Percentiles rank a stretch among this genome's conserved stretches.
Conservation (phyloP, 2,329 filamentous ascomycete species). For the Aspergillus sp. region DNA sequence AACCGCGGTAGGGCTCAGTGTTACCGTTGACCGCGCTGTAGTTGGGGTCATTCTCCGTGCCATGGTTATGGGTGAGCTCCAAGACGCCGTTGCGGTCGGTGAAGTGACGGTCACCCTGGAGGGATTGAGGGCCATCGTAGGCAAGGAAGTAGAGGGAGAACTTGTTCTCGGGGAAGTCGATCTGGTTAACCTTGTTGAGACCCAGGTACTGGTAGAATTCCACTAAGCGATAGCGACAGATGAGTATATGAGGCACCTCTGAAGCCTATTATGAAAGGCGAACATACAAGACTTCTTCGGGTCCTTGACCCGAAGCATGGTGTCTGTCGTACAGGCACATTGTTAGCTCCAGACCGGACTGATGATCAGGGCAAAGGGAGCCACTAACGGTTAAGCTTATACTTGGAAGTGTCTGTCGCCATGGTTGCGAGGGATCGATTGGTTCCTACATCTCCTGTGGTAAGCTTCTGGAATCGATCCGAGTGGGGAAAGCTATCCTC, state of each 20-base stretch:
- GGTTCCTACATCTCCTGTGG: slow-evolving; percentile 22
- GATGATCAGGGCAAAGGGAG: not conserved
- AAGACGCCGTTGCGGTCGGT: slow-evolving; percentile 85
- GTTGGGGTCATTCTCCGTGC: slow-evolving; percentile 79
- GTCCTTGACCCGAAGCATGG: slow-evolving; percentile 91
- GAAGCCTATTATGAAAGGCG: not conserved
- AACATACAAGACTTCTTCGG: slow-evolving; percentile 71
- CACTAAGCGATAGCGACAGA: slow-evolving; percentile 54
- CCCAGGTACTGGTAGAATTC: slow-evolving; percentile 95
- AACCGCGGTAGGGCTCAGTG: slow-evolving; percentile 78
- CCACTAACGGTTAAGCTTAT: slow-evolving; percentile 65
- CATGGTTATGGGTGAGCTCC: slow-evolving; percentile 82
- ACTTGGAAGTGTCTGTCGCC: slow-evolving; percentile 61
- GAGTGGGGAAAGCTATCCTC: slow-evolving; percentile 1
- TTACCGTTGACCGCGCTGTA: slow-evolving; percentile 89
- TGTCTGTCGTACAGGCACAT: slow-evolving; percentile 34
- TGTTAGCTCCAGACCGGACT: slow-evolving; percentile 16
- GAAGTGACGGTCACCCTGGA: slow-evolving; percentile 73
- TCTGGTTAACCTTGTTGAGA: slow-evolving; percentile 78
- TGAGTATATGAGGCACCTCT: not conserved
- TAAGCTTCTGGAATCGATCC: slow-evolving; percentile 8
- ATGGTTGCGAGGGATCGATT: slow-evolving; percentile 49
- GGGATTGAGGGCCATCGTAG: slow-evolving; percentile 75
- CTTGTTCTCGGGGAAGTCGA: slow-evolving; percentile 81
- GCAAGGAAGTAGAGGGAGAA: slow-evolving; percentile 96